Percentiles rank a stretch among this genome's conserved stretches.
Evolutionary conservation across 345 rosid genomes (phyloP).

Genomic region (Brassica nigra): DNA sequence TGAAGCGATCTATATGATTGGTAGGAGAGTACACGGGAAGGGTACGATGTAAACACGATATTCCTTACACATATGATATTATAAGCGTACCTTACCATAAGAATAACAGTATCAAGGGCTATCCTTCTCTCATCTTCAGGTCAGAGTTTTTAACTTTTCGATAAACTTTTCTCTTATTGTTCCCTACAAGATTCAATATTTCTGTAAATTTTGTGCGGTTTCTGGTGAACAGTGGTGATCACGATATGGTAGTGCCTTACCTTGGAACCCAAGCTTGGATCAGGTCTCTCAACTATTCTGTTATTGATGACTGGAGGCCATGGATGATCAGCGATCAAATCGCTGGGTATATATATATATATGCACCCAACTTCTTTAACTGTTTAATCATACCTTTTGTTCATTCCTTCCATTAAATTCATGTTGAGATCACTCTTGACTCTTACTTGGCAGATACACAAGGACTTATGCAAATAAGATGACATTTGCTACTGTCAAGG

Average conservation of each 20-base stretch:
- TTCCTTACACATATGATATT: constrained; percentile 15
- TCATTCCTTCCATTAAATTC: background rate
- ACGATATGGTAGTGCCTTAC: constrained; percentile 51
- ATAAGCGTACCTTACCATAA: constrained; percentile 28
- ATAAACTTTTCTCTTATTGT: background rate
- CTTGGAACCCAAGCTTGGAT: constrained; percentile 70
- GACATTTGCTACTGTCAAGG: too few species aligned
- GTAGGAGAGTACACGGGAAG: constrained; percentile 18
- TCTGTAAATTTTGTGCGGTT: background rate
- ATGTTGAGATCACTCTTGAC: background rate
- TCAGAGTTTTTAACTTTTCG: background rate
- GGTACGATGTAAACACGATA: background rate
- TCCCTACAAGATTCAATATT: background rate
- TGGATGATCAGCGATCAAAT: constrained; percentile 57
- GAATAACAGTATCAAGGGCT: constrained; percentile 27
- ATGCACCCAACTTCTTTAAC: background rate
- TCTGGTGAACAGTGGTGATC: constrained; percentile 56
- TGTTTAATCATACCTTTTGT: background rate
- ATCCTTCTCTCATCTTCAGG: constrained; percentile 36
- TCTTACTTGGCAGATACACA: constrained; percentile 47
- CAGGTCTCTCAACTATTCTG: constrained; percentile 53
- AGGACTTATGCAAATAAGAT: constrained; percentile 44
- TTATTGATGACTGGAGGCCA: constrained; percentile 59
- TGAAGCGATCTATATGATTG: background rate
- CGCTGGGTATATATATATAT: constrained; percentile 43